Evolutionary conservation across 805 yeast genomes (phyloP).

Genomic region (Metschnikowia baotianmanensis): DNA sequence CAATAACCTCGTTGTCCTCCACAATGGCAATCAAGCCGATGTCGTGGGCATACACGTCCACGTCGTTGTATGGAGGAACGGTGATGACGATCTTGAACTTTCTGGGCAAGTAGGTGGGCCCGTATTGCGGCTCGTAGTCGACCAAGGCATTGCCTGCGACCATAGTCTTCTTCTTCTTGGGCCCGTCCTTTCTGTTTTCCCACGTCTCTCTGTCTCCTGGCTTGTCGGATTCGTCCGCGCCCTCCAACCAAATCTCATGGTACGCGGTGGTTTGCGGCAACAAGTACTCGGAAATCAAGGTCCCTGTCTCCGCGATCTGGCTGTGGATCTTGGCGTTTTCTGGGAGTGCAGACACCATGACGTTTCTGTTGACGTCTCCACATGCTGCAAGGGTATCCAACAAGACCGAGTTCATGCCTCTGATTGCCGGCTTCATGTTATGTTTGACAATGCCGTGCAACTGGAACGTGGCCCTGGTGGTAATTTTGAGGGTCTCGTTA

Average conservation of each 20-base stretch:
- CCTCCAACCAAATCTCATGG: constrained; percentile 95
- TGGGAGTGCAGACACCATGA: constrained; percentile 89
- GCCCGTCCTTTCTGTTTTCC: constrained; percentile 69
- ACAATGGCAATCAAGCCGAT: constrained; percentile 89
- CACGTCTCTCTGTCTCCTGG: constrained; percentile 62
- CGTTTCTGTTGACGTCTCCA: constrained; percentile 98
- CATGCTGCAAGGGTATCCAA: constrained; percentile 97
- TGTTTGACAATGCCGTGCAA: constrained; percentile 92
- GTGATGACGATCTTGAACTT: constrained; percentile 93
- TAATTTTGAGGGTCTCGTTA: constrained; percentile 89
- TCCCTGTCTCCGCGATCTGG: constrained; percentile 65
- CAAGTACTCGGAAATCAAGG: constrained; percentile 71
- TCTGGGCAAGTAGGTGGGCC: constrained; percentile 86
- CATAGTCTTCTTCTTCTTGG: constrained; percentile 73
- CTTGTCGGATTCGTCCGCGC: constrained; percentile 70
- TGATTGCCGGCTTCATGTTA: constrained; percentile 82
- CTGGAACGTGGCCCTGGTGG: constrained; percentile 97
- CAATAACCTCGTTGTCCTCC: constrained; percentile 59
- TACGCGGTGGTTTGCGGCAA: constrained; percentile 92
- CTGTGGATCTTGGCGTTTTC: constrained; percentile 76
- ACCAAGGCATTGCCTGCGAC: constrained; percentile 85
- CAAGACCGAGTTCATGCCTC: constrained; percentile 87
- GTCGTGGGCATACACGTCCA: constrained; percentile 94
- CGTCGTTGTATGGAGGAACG: constrained; percentile 95
- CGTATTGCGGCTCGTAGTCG: constrained; percentile 83